These are phyloP conservation scores for Dissophora globulifera DNA, from an alignment of 192 early-diverging fungal genomes.

Conservation along the genomic window DNA sequence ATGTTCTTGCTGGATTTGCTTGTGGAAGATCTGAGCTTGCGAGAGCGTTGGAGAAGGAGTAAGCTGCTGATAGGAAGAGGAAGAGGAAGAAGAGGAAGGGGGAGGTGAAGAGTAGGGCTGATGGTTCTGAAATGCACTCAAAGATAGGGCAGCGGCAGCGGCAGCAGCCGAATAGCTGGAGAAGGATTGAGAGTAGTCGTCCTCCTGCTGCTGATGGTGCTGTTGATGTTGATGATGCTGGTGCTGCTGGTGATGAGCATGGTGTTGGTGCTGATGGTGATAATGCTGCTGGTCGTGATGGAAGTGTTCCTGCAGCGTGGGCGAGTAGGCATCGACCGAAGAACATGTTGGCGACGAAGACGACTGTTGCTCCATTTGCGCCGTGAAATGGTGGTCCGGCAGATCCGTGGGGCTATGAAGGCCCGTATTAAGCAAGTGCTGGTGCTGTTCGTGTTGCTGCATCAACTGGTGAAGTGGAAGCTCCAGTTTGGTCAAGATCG, in stretches of 20 bases:
- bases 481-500: slow-evolving; percentile 22
- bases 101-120: neutral
- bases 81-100: slow-evolving; percentile 6
- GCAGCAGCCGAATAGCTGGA: slow-evolving; percentile 6
- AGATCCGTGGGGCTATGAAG: slow-evolving; percentile 33
- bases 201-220: neutral
- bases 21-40: slow-evolving; percentile 27
- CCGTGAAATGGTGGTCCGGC: slow-evolving; percentile 24
- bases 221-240: slow-evolving; percentile 1
- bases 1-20: slow-evolving; percentile 39
- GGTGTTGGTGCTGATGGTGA: neutral
- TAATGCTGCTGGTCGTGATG: neutral
- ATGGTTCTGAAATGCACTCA: slow-evolving; percentile 6
- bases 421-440: slow-evolving; percentile 12
- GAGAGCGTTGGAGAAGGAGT: slow-evolving; percentile 8
- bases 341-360: slow-evolving; percentile 23
- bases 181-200: slow-evolving; percentile 8
- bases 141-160: slow-evolving; percentile 8
- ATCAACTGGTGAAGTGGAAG: slow-evolving; percentile 28
- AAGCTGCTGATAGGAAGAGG: slow-evolving; percentile 2
- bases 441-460: slow-evolving; percentile 22
- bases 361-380: slow-evolving; percentile 1
- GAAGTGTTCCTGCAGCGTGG: slow-evolving; percentile 7
- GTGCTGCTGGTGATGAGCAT: neutral
- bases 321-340: slow-evolving; percentile 12